Conservation (phyloP, 176 grass and related monocot genomes). For the Otatea glauca region DNA sequence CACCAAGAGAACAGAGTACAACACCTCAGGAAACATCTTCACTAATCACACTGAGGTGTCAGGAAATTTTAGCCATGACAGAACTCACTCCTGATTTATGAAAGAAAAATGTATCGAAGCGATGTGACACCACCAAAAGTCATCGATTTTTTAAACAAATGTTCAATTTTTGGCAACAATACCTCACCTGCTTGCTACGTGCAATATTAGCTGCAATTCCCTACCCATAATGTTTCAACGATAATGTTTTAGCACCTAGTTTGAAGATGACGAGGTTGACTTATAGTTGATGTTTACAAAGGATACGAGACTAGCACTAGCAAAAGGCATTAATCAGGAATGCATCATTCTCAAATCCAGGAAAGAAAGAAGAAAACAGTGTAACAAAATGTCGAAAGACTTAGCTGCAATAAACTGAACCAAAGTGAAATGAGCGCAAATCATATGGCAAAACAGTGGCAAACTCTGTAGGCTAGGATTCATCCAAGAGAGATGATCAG, state of each 20-base stretch:
- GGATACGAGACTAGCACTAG: constrained; percentile 5
- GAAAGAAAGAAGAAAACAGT: background rate
- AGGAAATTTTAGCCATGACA: background rate
- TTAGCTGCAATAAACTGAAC: constrained; percentile 20
- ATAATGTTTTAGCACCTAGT: background rate
- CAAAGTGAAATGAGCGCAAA: constrained; percentile 25
- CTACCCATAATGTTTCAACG: background rate
- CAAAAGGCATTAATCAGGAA: constrained; percentile 7
- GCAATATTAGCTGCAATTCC: background rate
- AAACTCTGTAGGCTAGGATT: constrained; percentile 42
- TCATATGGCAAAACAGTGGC: constrained; percentile 35
- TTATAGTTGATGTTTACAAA: constrained; percentile 11
- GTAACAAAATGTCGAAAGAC: background rate
- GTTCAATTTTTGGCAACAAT: background rate
- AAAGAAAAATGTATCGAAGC: background rate
- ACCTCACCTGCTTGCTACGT: background rate
- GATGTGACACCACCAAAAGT: background rate
- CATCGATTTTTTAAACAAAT: background rate
- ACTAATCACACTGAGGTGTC: background rate
- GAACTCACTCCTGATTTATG: background rate
- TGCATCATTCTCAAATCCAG: background rate
- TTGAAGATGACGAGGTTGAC: background rate
- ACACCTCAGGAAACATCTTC: background rate
- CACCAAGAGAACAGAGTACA: background rate
- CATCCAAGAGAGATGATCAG: constrained; percentile 41